Evolutionary conservation across 1,284 basidiomycete species (phyloP).

Genomic region (Pseudozyma pruni): DNA sequence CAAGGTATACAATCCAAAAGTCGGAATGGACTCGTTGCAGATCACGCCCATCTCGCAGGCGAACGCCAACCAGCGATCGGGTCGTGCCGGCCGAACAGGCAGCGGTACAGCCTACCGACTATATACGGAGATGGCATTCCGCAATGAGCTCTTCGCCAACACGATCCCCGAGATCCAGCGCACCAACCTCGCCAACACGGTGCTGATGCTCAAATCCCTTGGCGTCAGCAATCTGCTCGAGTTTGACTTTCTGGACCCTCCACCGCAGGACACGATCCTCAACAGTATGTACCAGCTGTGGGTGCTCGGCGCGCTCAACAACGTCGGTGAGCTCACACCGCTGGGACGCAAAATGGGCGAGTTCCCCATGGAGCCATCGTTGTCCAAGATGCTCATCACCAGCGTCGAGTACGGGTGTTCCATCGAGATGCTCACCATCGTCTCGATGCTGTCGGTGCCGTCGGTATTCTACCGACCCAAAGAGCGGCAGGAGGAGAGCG

Average conservation of each 20-base stretch:
- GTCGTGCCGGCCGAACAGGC: constrained; percentile 94
- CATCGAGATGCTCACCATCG: constrained; percentile 95
- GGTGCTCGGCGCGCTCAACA: constrained; percentile 96
- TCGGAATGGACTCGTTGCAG: constrained; percentile 98
- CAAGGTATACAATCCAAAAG: constrained; percentile 98
- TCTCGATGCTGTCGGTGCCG: constrained; percentile 97
- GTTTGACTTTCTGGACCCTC: constrained; percentile 99
- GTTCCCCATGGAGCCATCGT: constrained; percentile 81
- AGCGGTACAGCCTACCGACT: constrained; percentile 87
- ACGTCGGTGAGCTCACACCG: constrained; percentile 92
- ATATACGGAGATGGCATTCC: constrained; percentile 94
- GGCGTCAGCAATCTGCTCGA: constrained; percentile 94
- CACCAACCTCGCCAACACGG: constrained; percentile 96
- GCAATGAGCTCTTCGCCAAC: constrained; percentile 94
- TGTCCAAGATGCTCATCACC: constrained; percentile 97
- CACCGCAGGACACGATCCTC: constrained; percentile 72
- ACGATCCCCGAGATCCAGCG: constrained; percentile 98
- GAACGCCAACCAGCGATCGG: constrained; percentile 93
- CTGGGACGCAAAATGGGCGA: constrained; percentile 96
- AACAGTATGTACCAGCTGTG: constrained; percentile 99
- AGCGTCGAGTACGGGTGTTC: constrained; percentile 94
- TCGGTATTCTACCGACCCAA: constrained; percentile 92
- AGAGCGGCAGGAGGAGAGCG: constrained; percentile 93
- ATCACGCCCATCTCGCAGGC: constrained; percentile 96
- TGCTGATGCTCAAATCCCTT: constrained; percentile 90